A percentile compares a stretch with the other conserved stretches of the same genome.
These are phyloP conservation scores for Erodium maritimum DNA, from an alignment of 345 rosid species.

Conservation along the genomic window DNA sequence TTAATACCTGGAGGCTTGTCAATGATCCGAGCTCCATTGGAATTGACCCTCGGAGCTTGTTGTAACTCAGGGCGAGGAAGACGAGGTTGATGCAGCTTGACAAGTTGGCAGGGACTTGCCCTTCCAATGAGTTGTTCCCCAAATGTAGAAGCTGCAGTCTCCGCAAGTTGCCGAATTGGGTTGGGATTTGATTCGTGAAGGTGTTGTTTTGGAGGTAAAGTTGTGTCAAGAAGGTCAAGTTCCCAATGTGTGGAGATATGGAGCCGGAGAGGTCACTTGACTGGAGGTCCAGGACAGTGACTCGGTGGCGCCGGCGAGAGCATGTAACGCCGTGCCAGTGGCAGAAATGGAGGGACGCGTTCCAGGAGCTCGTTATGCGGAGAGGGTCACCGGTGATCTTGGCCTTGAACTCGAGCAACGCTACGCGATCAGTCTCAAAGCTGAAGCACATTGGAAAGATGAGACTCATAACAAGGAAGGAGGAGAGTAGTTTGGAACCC, in stretches of 20 bases:
- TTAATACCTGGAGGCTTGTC: not conserved
- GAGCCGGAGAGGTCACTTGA: not conserved
- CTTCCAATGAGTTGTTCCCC: not conserved
- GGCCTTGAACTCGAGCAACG: not conserved
- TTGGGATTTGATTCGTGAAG: not conserved
- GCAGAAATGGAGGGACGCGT: not conserved
- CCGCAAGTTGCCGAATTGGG: not conserved
- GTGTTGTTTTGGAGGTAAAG: not conserved
- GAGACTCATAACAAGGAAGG: not conserved
- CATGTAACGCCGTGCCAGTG: not conserved
- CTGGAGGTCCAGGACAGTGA: not conserved
- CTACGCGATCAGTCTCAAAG: not conserved
- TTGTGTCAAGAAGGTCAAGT: not conserved
- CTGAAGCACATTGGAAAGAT: not conserved
- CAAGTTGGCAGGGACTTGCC: not conserved
- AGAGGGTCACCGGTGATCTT: slow-evolving; percentile 1
- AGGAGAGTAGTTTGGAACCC: not conserved
- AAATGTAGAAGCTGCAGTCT: not conserved
- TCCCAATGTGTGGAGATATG: slow-evolving; percentile 3
- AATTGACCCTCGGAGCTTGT: slow-evolving; percentile 2
- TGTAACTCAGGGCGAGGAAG: not conserved
- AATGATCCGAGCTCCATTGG: slow-evolving; percentile 2
- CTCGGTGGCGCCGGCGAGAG: not conserved
- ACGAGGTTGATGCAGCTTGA: not conserved
- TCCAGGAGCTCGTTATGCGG: not conserved